Evolutionary conservation across 202 grass and related monocot species (phyloP).

Genomic region (Carex sylvatica): DNA sequence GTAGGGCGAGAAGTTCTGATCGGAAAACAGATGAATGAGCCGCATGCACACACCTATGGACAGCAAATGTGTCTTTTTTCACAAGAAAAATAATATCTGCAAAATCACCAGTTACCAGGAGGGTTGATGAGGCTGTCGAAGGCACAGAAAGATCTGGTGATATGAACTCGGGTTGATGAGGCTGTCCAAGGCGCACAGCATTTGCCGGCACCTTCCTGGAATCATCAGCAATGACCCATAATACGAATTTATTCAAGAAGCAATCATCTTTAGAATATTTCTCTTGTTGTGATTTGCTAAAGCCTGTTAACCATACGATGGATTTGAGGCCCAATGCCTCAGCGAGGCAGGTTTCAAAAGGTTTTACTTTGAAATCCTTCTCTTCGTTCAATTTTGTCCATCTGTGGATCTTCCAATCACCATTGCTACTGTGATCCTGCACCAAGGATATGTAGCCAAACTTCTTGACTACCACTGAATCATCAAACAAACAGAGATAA

Average conservation of each 20-base stretch:
- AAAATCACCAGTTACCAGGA: background rate
- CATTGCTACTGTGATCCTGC: background rate
- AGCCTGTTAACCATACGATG: background rate
- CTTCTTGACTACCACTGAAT: constrained; percentile 5
- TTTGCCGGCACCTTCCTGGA: background rate
- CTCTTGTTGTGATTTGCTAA: background rate
- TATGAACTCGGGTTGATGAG: background rate
- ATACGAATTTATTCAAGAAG: background rate
- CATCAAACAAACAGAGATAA: constrained; percentile 20
- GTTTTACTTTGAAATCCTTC: background rate
- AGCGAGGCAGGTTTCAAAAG: background rate
- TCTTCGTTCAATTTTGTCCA: background rate
- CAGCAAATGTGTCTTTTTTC: background rate
- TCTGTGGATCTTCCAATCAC: constrained; percentile 1
- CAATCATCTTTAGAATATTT: constrained; percentile 1
- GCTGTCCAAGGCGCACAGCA: background rate
- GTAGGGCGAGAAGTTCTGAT: background rate
- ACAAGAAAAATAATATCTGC: background rate
- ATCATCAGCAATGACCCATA: constrained; percentile 7
- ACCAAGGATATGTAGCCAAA: constrained; percentile 13
- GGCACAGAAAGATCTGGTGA: background rate
- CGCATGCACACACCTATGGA: background rate
- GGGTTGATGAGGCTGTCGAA: no score
- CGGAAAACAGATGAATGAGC: background rate
- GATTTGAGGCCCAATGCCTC: background rate